Percentiles rank a stretch among this genome's conserved stretches.
phyloP scores from a whole-genome alignment of 2,329 filamentous ascomycete genomes.

The Sarocladium brachiariae region DNA sequence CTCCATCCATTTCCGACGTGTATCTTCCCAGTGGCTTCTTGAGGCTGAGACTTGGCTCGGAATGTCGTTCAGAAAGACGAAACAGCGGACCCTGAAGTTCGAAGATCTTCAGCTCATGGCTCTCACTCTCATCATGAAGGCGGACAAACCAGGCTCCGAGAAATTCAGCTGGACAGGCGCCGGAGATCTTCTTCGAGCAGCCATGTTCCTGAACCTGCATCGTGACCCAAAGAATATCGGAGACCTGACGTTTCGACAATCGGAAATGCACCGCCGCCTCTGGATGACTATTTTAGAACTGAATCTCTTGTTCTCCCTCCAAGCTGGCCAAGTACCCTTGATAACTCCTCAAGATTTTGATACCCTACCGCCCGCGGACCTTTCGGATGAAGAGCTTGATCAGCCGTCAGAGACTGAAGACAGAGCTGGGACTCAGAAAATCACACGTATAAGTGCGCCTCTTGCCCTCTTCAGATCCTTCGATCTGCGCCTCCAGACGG shows the following conservation, averaged over 20 bases:
- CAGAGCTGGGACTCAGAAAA: not conserved
- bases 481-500: not conserved
- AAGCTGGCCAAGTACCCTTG: constrained; percentile 5
- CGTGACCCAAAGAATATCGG: constrained; percentile 23
- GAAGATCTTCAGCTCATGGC: constrained; percentile 24
- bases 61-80: constrained; percentile 12
- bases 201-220: constrained; percentile 27
- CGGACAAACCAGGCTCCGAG: constrained; percentile 15
- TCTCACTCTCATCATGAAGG: constrained; percentile 19
- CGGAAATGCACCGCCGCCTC: constrained; percentile 25
- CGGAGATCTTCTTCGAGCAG: constrained; percentile 22
- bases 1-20: constrained; percentile 10
- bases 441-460: not conserved
- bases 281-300: constrained; percentile 21
- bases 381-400: constrained; percentile 3
- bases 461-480: constrained; percentile 4
- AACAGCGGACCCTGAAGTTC: constrained; percentile 20
- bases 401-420: not conserved
- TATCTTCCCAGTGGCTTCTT: constrained; percentile 16
- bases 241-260: constrained; percentile 18
- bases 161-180: constrained; percentile 22
- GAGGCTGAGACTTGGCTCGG: constrained; percentile 17
- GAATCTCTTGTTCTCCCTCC: constrained; percentile 8
- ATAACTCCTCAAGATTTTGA: constrained; percentile 3
- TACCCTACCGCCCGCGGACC: not conserved